Evolutionary conservation across 2,329 filamentous ascomycete genomes (phyloP).

Genomic region (Didymosphaeria variabile): DNA sequence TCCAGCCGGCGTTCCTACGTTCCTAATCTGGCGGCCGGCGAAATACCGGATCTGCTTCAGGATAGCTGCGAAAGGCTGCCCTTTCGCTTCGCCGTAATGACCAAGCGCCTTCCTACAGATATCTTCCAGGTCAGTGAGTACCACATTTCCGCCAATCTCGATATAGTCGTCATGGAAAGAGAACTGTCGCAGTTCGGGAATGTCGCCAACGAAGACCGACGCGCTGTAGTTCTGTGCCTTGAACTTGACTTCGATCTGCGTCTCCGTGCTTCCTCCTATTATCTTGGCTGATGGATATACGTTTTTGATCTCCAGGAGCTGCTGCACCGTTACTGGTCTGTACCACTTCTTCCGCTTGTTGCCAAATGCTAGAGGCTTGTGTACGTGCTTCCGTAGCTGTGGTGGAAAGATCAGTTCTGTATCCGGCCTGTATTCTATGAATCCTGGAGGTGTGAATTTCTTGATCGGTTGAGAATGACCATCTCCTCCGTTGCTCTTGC

Average conservation of each 20-base stretch:
- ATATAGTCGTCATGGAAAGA: constrained; percentile 79
- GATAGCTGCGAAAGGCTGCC: constrained; percentile 88
- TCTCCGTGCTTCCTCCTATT: constrained; percentile 95
- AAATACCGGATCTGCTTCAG: constrained; percentile 95
- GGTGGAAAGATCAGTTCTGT: constrained; percentile 97
- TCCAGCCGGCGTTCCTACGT: constrained; percentile 95
- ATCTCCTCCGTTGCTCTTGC: constrained; percentile 47
- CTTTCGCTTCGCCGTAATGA: constrained; percentile 75
- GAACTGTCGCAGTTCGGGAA: constrained; percentile 86
- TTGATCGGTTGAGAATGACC: constrained; percentile 58
- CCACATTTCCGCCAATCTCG: constrained; percentile 93
- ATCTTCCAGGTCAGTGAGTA: constrained; percentile 87
- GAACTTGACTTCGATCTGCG: constrained; percentile 98
- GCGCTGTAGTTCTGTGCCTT: constrained; percentile 90
- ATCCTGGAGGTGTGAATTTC: constrained; percentile 83
- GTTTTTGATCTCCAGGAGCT: constrained; percentile 91
- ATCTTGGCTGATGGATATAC: constrained; percentile 87
- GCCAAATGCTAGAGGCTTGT: constrained; percentile 84
- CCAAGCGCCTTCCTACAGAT: constrained; percentile 82
- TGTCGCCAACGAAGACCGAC: constrained; percentile 93
- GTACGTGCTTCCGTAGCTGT: constrained; percentile 80
- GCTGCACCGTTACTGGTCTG: constrained; percentile 83
- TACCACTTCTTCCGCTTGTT: constrained; percentile 97
- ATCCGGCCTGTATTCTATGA: constrained; percentile 92
- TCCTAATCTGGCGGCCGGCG: constrained; percentile 92